Evolutionary conservation across 768 basidiomycete genomes (phyloP), one percentile per base, ranked within the genome.

Genomic region (Ramaria rubella): DNA sequence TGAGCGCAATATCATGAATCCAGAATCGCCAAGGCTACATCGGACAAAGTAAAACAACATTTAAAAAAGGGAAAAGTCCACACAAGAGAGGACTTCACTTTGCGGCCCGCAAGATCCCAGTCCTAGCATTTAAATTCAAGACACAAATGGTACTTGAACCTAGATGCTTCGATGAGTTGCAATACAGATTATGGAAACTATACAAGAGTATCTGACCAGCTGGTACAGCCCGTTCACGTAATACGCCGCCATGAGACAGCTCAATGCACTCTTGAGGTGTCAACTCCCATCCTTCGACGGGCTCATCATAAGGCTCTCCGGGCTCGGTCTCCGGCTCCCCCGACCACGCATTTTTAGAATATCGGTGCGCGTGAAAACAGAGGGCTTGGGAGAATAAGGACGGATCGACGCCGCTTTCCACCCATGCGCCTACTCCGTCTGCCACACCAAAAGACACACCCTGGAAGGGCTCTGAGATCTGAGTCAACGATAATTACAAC

Each of bases 391-490:
- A 85, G 73, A 94, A 97, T 44, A 94, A 73, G 0, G 91, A 85
- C 1, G 91, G 91, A 70, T 96, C 92, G 52, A 90, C 80, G 15
- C 90, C 87, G 26, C 81, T 80, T 34, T 85, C 81, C 48, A 81
- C 79, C 94, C 94, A 97, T 19, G 94, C 93, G 1, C 93, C 93
- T 4, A 96, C 93, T 19, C 94, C 94, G 63, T 97, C 94, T 36
- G 93, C 90, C 4, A 96, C 81, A 34, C 90, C 92, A 52, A 96
- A 76, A 2, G 87, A 80, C 27, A 90, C 67, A 23, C 88, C 87
- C 87, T 90, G 57, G 51, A 48, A 51, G 58, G 27, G 57, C 52
- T 42, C 19, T 51, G 21, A 40, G 52, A 30, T 44, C 44, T 51
- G 63, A 31, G 24, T 24, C 33, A 40, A 29, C 27, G 30, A 29